These are phyloP conservation scores for Globisporangium cystogenes DNA, from an alignment of 352 stramenopile species.

Conservation along the genomic window DNA sequence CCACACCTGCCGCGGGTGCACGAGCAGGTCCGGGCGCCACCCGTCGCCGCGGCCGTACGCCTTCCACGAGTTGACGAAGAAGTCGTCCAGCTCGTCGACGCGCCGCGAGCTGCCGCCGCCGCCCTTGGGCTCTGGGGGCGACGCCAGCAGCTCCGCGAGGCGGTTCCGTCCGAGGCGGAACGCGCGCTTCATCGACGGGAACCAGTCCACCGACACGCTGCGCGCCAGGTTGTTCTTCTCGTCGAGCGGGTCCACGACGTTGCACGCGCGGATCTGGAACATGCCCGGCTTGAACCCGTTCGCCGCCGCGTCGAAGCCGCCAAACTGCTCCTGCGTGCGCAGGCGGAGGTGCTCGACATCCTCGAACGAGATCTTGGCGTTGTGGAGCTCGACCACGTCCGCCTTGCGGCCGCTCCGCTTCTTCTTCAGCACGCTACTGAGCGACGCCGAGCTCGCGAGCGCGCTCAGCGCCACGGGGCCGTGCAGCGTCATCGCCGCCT, in stretches of 20 bases:
- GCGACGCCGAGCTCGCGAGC: conserved; percentile 32
- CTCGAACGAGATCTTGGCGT: conserved; percentile 25
- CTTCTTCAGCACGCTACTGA: conserved; percentile 26
- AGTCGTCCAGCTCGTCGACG: conserved; percentile 27
- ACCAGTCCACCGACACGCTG: conserved; percentile 65
- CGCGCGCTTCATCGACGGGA: conserved; percentile 66
- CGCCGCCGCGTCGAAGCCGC: conserved; percentile 32
- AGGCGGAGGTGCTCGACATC: conserved; percentile 48
- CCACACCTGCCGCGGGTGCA: conserved; percentile 75
- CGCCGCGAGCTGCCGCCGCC: neutral
- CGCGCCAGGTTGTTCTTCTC: conserved; percentile 83
- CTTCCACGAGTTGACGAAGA: conserved; percentile 58
- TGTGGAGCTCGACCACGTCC: conserved; percentile 8
- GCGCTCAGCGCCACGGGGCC: conserved; percentile 54
- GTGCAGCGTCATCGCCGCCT: conserved; percentile 74
- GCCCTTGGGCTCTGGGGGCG: conserved; percentile 4
- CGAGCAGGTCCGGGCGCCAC: conserved; percentile 72
- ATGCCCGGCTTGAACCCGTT: conserved; percentile 14
- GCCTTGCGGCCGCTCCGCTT: conserved; percentile 1
- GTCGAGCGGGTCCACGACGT: conserved; percentile 88
- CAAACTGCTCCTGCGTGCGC: conserved; percentile 52
- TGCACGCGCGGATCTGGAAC: conserved; percentile 80
- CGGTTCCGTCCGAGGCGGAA: conserved; percentile 57
- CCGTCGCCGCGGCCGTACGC: conserved; percentile 66
- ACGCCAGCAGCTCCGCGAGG: conserved; percentile 29